A percentile compares a stretch with the other conserved stretches of the same genome.
Conservation (phyloP, 2,329 filamentous ascomycete genomes). For the Fusarium gaditjirri region DNA sequence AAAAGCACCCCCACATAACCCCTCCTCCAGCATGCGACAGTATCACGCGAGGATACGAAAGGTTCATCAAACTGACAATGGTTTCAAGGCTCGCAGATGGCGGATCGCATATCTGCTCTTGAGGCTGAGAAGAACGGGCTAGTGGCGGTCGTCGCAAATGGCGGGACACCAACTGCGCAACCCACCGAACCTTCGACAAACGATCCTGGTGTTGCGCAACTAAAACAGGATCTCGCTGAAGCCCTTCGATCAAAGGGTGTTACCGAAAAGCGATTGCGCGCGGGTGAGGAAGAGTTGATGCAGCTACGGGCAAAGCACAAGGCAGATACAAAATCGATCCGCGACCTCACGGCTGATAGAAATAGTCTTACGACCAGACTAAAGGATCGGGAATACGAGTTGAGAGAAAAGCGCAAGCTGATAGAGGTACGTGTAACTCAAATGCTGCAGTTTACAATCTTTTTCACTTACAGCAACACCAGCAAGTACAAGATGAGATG, state of each 20-base stretch:
- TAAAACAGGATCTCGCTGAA: constrained; percentile 77
- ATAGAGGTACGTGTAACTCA: constrained; percentile 67
- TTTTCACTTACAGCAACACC: constrained; percentile 27
- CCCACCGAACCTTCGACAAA: constrained; percentile 32
- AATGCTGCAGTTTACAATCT: neutral
- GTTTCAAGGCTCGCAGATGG: constrained; percentile 68
- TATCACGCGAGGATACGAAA: constrained; percentile 1
- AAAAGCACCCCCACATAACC: constrained; percentile 18
- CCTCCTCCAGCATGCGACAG: constrained; percentile 27
- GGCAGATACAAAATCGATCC: constrained; percentile 70
- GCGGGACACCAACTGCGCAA: constrained; percentile 30
- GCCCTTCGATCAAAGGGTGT: constrained; percentile 79
- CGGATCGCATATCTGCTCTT: constrained; percentile 72
- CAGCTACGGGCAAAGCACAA: constrained; percentile 69
- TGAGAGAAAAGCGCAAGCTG: constrained; percentile 84
- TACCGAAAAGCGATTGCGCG: constrained; percentile 71
- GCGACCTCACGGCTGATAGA: constrained; percentile 70
- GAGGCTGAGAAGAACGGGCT: constrained; percentile 66
- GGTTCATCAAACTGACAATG: constrained; percentile 30
- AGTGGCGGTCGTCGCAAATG: constrained; percentile 45
- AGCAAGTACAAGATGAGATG: constrained; percentile 93
- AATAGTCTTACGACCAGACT: constrained; percentile 72
- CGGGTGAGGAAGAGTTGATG: constrained; percentile 71
- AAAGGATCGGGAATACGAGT: constrained; percentile 85
- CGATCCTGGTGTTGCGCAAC: constrained; percentile 56